phyloP scores from a whole-genome alignment of 345 rosid genomes.

The Eucalyptus cloeziana region DNA sequence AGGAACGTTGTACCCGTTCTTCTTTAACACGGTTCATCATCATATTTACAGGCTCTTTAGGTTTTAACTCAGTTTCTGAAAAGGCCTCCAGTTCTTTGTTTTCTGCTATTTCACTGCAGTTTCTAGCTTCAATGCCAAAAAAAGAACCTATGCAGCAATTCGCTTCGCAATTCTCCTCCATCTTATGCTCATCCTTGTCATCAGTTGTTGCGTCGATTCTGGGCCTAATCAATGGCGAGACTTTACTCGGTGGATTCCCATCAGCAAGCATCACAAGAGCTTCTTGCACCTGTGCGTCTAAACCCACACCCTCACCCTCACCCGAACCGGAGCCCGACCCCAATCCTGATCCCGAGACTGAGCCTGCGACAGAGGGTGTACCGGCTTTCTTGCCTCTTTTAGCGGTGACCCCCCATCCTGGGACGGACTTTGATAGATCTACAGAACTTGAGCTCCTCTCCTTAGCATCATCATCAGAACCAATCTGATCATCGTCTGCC shows the following conservation, averaged over 20 bases:
- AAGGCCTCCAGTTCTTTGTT: background rate
- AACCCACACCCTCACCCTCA: background rate
- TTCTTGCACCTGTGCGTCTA: background rate
- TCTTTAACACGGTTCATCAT: background rate
- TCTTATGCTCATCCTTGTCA: background rate
- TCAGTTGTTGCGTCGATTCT: background rate
- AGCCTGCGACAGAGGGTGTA: background rate
- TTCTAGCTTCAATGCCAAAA: background rate
- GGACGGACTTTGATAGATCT: constrained; percentile 4
- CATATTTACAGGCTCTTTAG: background rate
- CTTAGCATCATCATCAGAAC: background rate
- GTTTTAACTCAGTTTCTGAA: background rate
- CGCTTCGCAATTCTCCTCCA: background rate
- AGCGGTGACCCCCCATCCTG: constrained; percentile 3
- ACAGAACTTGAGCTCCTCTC: background rate
- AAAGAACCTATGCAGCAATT: background rate
- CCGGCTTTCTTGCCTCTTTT: background rate
- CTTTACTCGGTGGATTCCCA: background rate
- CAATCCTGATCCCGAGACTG: background rate
- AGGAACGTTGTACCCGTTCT: background rate
- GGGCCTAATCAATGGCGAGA: background rate
- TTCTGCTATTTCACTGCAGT: background rate
- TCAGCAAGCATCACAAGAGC: background rate
- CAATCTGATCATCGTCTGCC: background rate
- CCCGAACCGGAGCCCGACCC: background rate